phyloP scores from a whole-genome alignment of 1,139 yeast species.

The Lodderomyces jiufengensis region DNA sequence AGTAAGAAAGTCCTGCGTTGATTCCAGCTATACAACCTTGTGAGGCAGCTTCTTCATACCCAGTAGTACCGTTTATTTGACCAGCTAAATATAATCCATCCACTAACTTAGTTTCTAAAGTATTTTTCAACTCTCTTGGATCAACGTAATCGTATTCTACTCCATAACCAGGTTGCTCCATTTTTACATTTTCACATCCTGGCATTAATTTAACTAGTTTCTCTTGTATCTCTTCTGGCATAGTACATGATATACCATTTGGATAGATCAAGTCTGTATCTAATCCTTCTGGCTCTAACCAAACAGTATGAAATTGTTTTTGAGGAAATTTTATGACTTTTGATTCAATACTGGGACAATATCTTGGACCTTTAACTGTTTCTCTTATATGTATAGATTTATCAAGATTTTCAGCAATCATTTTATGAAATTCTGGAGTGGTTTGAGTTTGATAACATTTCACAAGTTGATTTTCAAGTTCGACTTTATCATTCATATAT shows the following conservation, averaged over 20 bases:
- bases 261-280: slow-evolving; percentile 87
- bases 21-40: slow-evolving; percentile 96
- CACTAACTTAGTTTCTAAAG: slow-evolving; percentile 79
- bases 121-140: slow-evolving; percentile 77
- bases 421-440: slow-evolving; percentile 67
- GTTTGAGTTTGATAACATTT: slow-evolving; percentile 79
- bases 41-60: slow-evolving; percentile 98
- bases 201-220: slow-evolving; percentile 72
- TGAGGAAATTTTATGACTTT: slow-evolving; percentile 80
- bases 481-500: slow-evolving; percentile 66
- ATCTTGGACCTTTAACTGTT: slow-evolving; percentile 93
- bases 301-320: slow-evolving; percentile 72
- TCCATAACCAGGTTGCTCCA: slow-evolving; percentile 96
- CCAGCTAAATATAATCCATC: slow-evolving; percentile 88
- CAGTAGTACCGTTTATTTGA: slow-evolving; percentile 98
- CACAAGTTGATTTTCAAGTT: slow-evolving; percentile 54
- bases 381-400: slow-evolving; percentile 88
- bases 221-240: slow-evolving; percentile 91
- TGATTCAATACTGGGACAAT: slow-evolving; percentile 95
- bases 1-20: slow-evolving; percentile 67
- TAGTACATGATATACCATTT: slow-evolving; percentile 91
- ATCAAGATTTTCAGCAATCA: slow-evolving; percentile 67
- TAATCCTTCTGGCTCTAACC: slow-evolving; percentile 97
- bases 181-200: slow-evolving; percentile 82
- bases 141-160: slow-evolving; percentile 97